Conservation (phyloP, 2,329 filamentous ascomycete genomes). For the Aspergillus fructus region DNA sequence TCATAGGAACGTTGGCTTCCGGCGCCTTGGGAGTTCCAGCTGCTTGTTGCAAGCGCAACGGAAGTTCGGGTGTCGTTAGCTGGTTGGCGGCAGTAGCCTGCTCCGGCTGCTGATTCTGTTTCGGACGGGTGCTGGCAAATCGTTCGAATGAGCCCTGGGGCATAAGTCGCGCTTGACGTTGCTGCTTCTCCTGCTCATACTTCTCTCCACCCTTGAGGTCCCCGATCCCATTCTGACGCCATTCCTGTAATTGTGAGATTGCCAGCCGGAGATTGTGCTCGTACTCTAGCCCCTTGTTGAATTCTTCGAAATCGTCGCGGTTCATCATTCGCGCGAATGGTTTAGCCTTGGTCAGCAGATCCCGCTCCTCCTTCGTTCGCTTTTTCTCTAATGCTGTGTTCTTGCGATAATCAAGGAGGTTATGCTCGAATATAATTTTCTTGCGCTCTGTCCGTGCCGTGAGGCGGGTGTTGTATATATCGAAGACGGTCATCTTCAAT, state of each 20-base stretch:
- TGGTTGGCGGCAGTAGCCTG: slow-evolving; percentile 72
- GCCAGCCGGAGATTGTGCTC: slow-evolving; percentile 90
- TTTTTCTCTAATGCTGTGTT: slow-evolving; percentile 90
- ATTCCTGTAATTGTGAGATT: slow-evolving; percentile 88
- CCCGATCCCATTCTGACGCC: slow-evolving; percentile 80
- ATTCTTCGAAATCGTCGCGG: slow-evolving; percentile 80
- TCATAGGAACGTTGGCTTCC: slow-evolving; percentile 39
- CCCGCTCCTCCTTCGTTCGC: slow-evolving; percentile 90
- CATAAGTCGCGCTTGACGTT: slow-evolving; percentile 63
- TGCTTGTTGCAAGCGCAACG: slow-evolving; percentile 57
- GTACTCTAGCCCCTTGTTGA: slow-evolving; percentile 81
- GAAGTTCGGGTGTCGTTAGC: slow-evolving; percentile 75
- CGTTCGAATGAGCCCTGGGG: slow-evolving; percentile 83
- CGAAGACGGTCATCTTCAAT: slow-evolving; percentile 95
- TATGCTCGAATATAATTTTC: slow-evolving; percentile 95
- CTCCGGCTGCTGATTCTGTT: slow-evolving; percentile 68
- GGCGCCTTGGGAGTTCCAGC: slow-evolving; percentile 29
- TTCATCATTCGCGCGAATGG: slow-evolving; percentile 98
- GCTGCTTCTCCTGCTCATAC: slow-evolving; percentile 84
- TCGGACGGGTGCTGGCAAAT: slow-evolving; percentile 70
- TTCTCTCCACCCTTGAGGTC: slow-evolving; percentile 85
- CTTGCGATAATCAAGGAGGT: slow-evolving; percentile 87
- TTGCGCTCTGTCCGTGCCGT: slow-evolving; percentile 92
- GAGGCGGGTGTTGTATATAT: slow-evolving; percentile 91
- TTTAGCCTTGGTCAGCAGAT: slow-evolving; percentile 88